Conservation (phyloP, 2,329 filamentous ascomycete species). For the Capronia coronata region DNA sequence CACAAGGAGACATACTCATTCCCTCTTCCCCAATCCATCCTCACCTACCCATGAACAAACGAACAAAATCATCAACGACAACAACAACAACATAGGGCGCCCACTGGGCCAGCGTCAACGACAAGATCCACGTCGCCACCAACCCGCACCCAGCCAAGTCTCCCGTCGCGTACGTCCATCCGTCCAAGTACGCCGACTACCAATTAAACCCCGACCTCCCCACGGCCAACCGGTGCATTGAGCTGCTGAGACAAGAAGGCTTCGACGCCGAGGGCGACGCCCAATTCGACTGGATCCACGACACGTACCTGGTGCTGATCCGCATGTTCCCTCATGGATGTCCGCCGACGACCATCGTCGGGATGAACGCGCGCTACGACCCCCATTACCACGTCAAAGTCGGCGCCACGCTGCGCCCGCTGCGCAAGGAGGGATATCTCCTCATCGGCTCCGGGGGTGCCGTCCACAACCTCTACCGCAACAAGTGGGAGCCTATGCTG, state of each 20-base stretch:
- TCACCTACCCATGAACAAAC: background rate
- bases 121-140: slow-evolving; percentile 54
- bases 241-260: slow-evolving; percentile 46
- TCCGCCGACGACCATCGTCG: slow-evolving; percentile 58
- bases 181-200: slow-evolving; percentile 59
- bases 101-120: slow-evolving; percentile 56
- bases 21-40: background rate
- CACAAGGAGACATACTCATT: background rate
- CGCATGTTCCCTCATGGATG: slow-evolving; percentile 49
- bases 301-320: slow-evolving; percentile 62
- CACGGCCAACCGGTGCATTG: slow-evolving; percentile 46
- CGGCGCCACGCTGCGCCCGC: slow-evolving; percentile 50
- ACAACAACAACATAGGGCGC: slow-evolving; percentile 51
- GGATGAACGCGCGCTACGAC: slow-evolving; percentile 51
- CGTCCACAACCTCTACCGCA: slow-evolving; percentile 65
- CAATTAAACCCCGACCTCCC: slow-evolving; percentile 54
- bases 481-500: slow-evolving; percentile 60
- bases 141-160: slow-evolving; percentile 56
- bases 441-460: slow-evolving; percentile 57
- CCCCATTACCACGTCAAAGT: slow-evolving; percentile 53
- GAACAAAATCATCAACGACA: too few species aligned
- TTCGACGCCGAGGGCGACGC: slow-evolving; percentile 50
- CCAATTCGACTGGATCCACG: slow-evolving; percentile 65
- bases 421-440: slow-evolving; percentile 52
- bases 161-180: slow-evolving; percentile 61